Evolutionary conservation across 768 basidiomycete genomes (phyloP), one percentile per base, ranked within the genome.

Genomic region (Pleurotus sapidus): DNA sequence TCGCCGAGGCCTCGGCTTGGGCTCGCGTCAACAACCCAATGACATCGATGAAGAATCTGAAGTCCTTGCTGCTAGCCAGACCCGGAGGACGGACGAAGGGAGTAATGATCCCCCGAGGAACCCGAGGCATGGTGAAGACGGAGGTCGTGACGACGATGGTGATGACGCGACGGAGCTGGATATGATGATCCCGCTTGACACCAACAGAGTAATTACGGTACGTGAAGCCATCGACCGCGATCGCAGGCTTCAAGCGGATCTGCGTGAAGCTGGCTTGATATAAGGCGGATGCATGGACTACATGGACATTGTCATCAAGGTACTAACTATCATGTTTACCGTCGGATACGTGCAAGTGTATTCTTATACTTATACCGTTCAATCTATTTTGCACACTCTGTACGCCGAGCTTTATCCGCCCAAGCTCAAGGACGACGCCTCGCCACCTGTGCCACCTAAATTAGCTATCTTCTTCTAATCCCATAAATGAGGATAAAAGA

Each of bases 251-350:
- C 81, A 84, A 57, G 73, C 75, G 3, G 83, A 85, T 63, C 71
- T 91, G 61, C 78, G 86, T 59, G 78, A 75, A 40, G 88, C 87
- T 8, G 88, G 88, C 43, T 72, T 91, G 53, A 62, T 91, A 37
- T 90, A 68, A 74, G 24, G 39, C 14, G 42, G 42, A 17, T 45
- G 14, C 20, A 11, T 34, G 30, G 30, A 34, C 30, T 37, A n/a
- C 24, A 49, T 30, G 48, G 48, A 49, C 30, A 11, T 34, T 34
- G 30, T 34, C 30, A 34, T 34, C 30, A 34, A 34, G 30, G 30
- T 34, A 34, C 30, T 34, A 34, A 34, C 3, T 34, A 11, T 34
- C 30, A 34, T 11, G 30, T 34, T 34, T 34, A 11, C 30, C 30
- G 9, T 34, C 30, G 30, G 30, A 34, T 34, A 11, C 30, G 30